These are phyloP conservation scores for Trypanosoma scelopori DNA, from an alignment of 208 protist genomes.

Conservation along the genomic window DNA sequence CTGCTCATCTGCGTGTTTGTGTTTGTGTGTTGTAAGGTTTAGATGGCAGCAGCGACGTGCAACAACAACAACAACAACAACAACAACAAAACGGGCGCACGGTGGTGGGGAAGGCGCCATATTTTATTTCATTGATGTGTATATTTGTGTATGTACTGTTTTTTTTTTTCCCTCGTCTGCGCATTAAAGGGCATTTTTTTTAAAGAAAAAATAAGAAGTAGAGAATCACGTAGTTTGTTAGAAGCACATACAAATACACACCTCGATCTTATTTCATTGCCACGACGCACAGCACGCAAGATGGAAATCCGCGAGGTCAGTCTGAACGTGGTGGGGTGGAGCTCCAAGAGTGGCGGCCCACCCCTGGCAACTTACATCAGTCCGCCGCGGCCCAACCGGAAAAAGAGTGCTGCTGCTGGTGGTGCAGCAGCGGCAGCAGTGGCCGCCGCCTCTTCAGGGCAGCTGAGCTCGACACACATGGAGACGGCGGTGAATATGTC, in stretches of 20 bases:
- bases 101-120: too few species aligned
- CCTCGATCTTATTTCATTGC: too few species aligned
- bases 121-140: too few species aligned
- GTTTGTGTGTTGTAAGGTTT: not conserved
- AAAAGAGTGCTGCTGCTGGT: slow-evolving; percentile 7
- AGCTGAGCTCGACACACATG: not conserved
- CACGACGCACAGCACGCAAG: not conserved
- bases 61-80: too few species aligned
- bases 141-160: too few species aligned
- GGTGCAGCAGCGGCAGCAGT: slow-evolving; percentile 3
- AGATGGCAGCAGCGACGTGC: not conserved
- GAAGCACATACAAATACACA: too few species aligned
- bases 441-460: not conserved
- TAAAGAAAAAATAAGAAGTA: too few species aligned
- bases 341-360: slow-evolving; percentile 4
- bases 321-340: slow-evolving; percentile 26
- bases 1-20: not conserved
- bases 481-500: slow-evolving; percentile 15
- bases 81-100: too few species aligned
- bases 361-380: slow-evolving; percentile 53
- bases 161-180: too few species aligned
- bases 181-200: too few species aligned
- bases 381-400: slow-evolving; percentile 43
- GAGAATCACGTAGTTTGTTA: too few species aligned
- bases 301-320: slow-evolving; percentile 56